Percentiles rank a stretch among this genome's conserved stretches.
These are phyloP conservation scores for Clavispora santaluciae DNA, from an alignment of 805 yeast species.

Conservation along the genomic window DNA sequence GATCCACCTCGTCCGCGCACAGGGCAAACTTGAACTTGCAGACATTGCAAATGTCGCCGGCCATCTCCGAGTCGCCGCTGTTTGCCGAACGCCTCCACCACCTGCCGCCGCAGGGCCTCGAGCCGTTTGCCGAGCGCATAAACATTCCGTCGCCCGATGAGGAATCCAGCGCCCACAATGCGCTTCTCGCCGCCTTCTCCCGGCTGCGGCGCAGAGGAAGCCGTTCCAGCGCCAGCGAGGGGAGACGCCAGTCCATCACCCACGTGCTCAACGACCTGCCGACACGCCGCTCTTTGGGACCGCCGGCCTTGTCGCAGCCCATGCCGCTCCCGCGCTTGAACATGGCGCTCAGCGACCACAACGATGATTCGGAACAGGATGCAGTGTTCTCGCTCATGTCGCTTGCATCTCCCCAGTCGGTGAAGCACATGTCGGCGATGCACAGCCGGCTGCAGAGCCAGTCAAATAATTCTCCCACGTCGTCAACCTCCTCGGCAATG, in stretches of 20 bases:
- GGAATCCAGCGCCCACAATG: constrained; percentile 42
- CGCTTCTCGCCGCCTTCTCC: constrained; percentile 39
- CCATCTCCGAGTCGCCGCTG: constrained; percentile 1
- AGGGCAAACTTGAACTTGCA: constrained; percentile 34
- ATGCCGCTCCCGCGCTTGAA: constrained; percentile 13
- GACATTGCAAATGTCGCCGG: constrained; percentile 34
- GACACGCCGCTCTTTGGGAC: not conserved
- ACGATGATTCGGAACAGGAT: constrained; percentile 43
- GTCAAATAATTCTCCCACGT: constrained; percentile 26
- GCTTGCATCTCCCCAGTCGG: constrained; percentile 45
- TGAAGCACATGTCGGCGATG: constrained; percentile 16
- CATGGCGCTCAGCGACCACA: constrained; percentile 9
- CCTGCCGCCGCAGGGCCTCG: not conserved
- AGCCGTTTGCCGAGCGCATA: constrained; percentile 1
- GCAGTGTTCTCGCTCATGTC: constrained; percentile 55
- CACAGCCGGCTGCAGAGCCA: constrained; percentile 17
- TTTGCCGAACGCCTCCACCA: constrained; percentile 3
- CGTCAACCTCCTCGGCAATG: constrained; percentile 20
- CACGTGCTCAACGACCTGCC: constrained; percentile 5
- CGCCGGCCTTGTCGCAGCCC: constrained; percentile 2
- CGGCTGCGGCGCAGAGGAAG: constrained; percentile 22
- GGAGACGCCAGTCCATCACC: constrained; percentile 9
- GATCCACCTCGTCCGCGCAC: constrained; percentile 4
- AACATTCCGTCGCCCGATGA: constrained; percentile 31
- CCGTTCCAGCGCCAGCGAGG: constrained; percentile 8